Percentiles rank a stretch among this genome's conserved stretches.
Evolutionary conservation across 306 rosid genomes (phyloP).

Genomic region (Vicia villosa): DNA sequence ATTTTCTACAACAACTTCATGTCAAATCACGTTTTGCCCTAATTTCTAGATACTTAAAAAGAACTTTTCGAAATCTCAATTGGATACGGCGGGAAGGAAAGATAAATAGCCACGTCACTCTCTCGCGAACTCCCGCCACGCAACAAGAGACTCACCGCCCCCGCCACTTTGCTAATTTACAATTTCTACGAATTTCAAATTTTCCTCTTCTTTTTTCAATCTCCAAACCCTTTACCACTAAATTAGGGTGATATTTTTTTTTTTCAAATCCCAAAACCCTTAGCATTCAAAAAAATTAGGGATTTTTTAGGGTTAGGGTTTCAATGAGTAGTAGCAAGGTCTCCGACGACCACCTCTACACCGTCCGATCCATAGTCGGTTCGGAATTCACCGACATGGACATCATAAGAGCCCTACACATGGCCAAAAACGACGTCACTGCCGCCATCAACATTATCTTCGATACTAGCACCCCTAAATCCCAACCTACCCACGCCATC

Average conservation of each 20-base stretch:
- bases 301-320: conserved; percentile 51
- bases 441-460: conserved; percentile 89
- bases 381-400: conserved; percentile 83
- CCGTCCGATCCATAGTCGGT: conserved; percentile 78
- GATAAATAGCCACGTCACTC: conserved; percentile 2
- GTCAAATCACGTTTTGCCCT: no score
- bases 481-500: conserved; percentile 29
- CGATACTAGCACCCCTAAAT: conserved; percentile 54
- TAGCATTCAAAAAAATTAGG: neutral
- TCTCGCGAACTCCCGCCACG: conserved; percentile 40
- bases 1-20: no score
- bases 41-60: no score
- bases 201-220: neutral
- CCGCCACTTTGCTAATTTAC: no score
- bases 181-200: neutral
- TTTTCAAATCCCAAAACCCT: neutral
- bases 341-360: conserved; percentile 64
- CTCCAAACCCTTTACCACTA: neutral
- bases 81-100: conserved; percentile 50
- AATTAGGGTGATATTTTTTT: no score
- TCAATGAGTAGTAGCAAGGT: conserved; percentile 77
- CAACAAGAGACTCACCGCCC: neutral
- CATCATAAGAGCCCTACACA: conserved; percentile 81
- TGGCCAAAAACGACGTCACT: conserved; percentile 87
- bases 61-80: no score